Evolutionary conservation across 2,329 filamentous ascomycete species (phyloP), one percentile per base, ranked within the genome.

Genomic region (Pseudogymnoascus sp.): DNA sequence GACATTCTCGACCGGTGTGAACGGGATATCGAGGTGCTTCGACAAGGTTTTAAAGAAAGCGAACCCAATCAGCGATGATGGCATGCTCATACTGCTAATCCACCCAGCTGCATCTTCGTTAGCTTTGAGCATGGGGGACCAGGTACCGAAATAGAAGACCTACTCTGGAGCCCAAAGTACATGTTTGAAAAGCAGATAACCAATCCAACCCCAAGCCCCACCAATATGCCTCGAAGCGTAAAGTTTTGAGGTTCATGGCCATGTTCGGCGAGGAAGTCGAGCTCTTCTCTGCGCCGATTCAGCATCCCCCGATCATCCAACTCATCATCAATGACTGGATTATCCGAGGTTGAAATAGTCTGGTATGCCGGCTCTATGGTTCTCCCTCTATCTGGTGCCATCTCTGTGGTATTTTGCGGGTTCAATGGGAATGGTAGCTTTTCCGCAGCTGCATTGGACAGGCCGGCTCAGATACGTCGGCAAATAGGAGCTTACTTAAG

Each of bases 181-280:
- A 96, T 97, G 74, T 99, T 99, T 61, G 91, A 96, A 74, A 96
- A 96, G 73, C 90, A 95, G 71, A 97, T 96, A 63, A 97, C 80
- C 4, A 95, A 85, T 42, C 95, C 95, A 67, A 99, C 95, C 3
- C 84, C 78, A 5, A 96, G 80, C 15, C 95, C 95, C 29, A 90
- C 91, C 4, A 86, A 73, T 40, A 97, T 82, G 60, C 91, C 91
- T 63, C 95, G 88, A 26, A 88, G 64, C 0, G 95, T 97, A 77
- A 99, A 97, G 77, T 91, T 92, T 56, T 84, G 84, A 37, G 72
- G 72, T 65, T 74, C 72, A 19, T 64, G 64, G 7, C 70, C 70
- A 71, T 71, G 69, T 50, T 62, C 65, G 15, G 69, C 67, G 53
- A 74, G 69, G 56, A 70, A 73, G 60, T 65, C 63, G 17, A 68